phyloP scores from a whole-genome alignment of 225 moss, liverwort and hornwort genomes.

The Antitrichia curtipendula region DNA sequence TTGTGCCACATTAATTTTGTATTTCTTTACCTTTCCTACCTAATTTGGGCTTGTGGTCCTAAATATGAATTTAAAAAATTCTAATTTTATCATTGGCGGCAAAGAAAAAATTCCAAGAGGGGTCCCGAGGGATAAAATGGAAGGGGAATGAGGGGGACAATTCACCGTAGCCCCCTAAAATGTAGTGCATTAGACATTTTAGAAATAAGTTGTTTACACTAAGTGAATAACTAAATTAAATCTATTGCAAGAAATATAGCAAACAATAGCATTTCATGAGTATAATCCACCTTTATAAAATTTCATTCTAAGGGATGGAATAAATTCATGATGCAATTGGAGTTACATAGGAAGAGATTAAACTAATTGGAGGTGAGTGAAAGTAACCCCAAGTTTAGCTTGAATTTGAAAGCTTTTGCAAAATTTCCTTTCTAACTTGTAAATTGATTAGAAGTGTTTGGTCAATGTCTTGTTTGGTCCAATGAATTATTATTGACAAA shows the following conservation, averaged over 20 bases:
- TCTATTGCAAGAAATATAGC: not conserved
- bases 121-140: rapidly evolving
- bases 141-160: no score
- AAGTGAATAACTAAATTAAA: not conserved
- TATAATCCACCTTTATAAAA: not conserved
- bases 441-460: not conserved
- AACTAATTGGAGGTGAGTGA: not conserved
- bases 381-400: not conserved
- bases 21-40: rapidly evolving
- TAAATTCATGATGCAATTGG: not conserved
- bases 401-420: not conserved
- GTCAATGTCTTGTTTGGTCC: not conserved
- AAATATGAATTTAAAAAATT: not conserved
- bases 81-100: not conserved
- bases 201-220: rapidly evolving
- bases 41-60: rapidly evolving
- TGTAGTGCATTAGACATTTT: not conserved
- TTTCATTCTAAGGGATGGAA: not conserved
- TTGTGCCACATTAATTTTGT: rapidly evolving
- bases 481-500: not conserved
- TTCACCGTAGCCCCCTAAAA: rapidly evolving
- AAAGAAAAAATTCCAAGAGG: not conserved
- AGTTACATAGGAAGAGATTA: not conserved
- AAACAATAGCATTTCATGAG: not conserved
- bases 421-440: not conserved